These are phyloP conservation scores for Magnolia sinica DNA, from an alignment of 164 flowering plant species.

Conservation along the genomic window DNA sequence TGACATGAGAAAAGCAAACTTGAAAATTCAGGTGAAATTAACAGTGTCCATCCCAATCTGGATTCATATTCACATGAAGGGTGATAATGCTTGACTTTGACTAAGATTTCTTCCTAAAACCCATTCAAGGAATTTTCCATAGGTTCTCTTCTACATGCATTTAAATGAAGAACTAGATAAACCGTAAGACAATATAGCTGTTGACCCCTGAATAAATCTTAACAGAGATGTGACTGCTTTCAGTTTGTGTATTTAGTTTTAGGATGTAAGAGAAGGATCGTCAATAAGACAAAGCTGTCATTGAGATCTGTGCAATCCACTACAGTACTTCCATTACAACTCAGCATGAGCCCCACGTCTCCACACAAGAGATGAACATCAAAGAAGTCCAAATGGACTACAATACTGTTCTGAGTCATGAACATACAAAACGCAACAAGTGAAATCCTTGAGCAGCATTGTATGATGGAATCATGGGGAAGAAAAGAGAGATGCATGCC, in stretches of 20 bases:
- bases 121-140: too few species aligned
- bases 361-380: slow-evolving; percentile 55
- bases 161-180: too few species aligned
- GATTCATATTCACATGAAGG: too few species aligned
- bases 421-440: slow-evolving; percentile 44
- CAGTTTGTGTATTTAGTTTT: slow-evolving; percentile 9
- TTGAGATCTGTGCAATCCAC: slow-evolving; percentile 33
- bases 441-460: background rate
- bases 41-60: too few species aligned
- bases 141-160: too few species aligned
- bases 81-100: too few species aligned
- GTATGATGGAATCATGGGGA: background rate
- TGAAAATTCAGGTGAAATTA: too few species aligned
- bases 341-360: slow-evolving; percentile 53
- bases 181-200: too few species aligned
- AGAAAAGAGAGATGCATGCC: slow-evolving; percentile 29
- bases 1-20: too few species aligned
- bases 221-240: background rate
- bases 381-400: slow-evolving; percentile 70
- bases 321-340: slow-evolving; percentile 36
- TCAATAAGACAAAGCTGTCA: slow-evolving; percentile 58
- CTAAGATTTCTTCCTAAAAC: too few species aligned
- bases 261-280: slow-evolving; percentile 31
- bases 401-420: slow-evolving; percentile 69
- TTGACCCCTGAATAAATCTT: background rate